Conservation (phyloP, 2,329 filamentous ascomycete species). For the Neonectria neomacrospora region DNA sequence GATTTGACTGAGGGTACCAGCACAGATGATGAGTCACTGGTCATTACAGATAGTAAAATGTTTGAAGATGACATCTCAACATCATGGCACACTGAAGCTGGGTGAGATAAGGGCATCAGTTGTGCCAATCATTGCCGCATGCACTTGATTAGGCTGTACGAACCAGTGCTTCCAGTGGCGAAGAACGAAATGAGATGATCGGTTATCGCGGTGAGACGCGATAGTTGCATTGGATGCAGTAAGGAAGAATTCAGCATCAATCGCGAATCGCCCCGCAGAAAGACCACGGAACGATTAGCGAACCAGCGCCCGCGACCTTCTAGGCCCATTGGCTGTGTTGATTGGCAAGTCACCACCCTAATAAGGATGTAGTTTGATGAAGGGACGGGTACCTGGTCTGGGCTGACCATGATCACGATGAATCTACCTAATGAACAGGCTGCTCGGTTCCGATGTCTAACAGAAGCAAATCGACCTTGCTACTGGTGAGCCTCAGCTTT, state of each 20-base stretch:
- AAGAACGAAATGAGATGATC: background rate
- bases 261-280: constrained; percentile 26
- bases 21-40: too few relatives aligned
- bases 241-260: constrained; percentile 11
- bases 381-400: background rate
- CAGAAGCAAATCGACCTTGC: background rate
- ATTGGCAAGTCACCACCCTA: background rate
- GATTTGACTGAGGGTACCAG: too few relatives aligned
- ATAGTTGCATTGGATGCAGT: constrained; percentile 14
- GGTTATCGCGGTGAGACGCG: background rate
- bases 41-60: too few relatives aligned
- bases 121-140: too few relatives aligned
- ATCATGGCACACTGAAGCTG: too few relatives aligned
- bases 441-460: background rate
- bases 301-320: constrained; percentile 7
- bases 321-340: too few relatives aligned
- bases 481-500: background rate
- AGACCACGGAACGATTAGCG: constrained; percentile 25
- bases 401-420: background rate
- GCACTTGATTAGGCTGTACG: background rate
- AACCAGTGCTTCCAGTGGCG: background rate
- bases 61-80: too few relatives aligned
- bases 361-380: background rate
- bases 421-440: background rate
- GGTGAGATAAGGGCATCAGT: too few relatives aligned